These are phyloP conservation scores for Seiridium unicorne DNA, from an alignment of 2,329 filamentous ascomycete genomes.

Conservation along the genomic window DNA sequence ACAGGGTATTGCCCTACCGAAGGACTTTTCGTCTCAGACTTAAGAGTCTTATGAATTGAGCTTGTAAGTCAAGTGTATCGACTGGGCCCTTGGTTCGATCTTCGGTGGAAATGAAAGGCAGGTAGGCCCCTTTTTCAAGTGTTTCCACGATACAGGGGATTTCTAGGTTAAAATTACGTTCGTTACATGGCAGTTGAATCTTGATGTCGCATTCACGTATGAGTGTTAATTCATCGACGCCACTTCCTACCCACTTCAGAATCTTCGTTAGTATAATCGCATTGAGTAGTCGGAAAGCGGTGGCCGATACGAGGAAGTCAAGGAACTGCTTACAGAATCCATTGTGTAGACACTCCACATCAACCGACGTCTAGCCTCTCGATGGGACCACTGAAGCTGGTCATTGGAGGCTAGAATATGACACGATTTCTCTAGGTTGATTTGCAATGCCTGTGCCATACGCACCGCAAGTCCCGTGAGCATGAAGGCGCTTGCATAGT, in stretches of 20 bases:
- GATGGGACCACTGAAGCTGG: constrained; percentile 5
- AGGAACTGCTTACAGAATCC: constrained; percentile 8
- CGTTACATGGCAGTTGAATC: constrained; percentile 22
- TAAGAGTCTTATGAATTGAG: constrained; percentile 13
- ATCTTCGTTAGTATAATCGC: neutral
- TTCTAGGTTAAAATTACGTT: constrained; percentile 13
- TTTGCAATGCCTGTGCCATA: constrained; percentile 42
- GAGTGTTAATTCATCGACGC: constrained; percentile 11
- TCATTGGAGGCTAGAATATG: constrained; percentile 3
- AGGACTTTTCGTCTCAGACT: constrained; percentile 12
- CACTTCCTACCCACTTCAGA: constrained; percentile 10
- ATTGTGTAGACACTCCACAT: constrained; percentile 16
- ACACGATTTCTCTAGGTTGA: constrained; percentile 30
- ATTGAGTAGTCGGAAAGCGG: neutral
- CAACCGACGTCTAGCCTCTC: constrained; percentile 13
- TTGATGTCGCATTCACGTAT: constrained; percentile 12
- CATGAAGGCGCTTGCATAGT: constrained; percentile 14
- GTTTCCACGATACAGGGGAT: constrained; percentile 12
- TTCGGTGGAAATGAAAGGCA: constrained; percentile 9
- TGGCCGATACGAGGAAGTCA: neutral
- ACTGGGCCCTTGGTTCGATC: constrained; percentile 4
- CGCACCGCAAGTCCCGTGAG: constrained; percentile 32
- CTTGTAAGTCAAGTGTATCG: constrained; percentile 10
- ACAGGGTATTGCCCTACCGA: constrained; percentile 3
- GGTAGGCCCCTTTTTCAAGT: constrained; percentile 7